Base-by-base conservation (phyloP, 495 filamentous ascomycete species). In the Cetradonia linearis region DNA sequence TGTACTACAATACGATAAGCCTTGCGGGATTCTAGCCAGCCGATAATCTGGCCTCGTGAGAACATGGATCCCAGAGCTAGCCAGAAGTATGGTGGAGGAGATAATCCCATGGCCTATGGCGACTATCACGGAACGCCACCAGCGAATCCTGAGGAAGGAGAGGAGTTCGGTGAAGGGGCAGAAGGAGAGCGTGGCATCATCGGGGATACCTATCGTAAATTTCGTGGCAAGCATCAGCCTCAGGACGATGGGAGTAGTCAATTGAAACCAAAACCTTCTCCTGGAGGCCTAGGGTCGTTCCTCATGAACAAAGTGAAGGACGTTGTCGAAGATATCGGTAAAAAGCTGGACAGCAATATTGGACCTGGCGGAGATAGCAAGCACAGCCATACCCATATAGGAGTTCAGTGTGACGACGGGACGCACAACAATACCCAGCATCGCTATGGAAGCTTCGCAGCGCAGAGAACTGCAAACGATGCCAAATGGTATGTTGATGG, bases 401-500 rank as follows among this genome's bases (percentile, higher is more conserved):
- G 76, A 62, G 72, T 75, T 28, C 64, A 78, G 34, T 82, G 79
- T 63, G 76, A 74, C 25, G 59, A 73, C 25, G 69, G 59, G 23
- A 64, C 64, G 10, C 72, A 76, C 50, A 71, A 76, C 48, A 70
- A 70, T 50, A 70, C 78, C 44, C 75, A 82, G 54, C 78, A 92
- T 63, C 82, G 90, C 37, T 95, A 85, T 71, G 80, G 83, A 42
- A 94, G 88, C 63, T 96, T 96, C 73, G 87, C 87, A 2, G 86
- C 88, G 6, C 72, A 80, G 16, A 74, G 83, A 30, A 74, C 79
- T 53, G 77, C 78, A 16, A 87, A 88, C 62, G 78, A 83, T 56
- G 78, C 78, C 38, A 96, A 97, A 73, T 95, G 90, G 89, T 93
- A 88, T 76, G 89, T 96, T 27, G 92, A 97, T 71, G 92, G 88